Evolutionary conservation across 441 rosid species (phyloP).

Genomic region (Codiaeum variegatum): DNA sequence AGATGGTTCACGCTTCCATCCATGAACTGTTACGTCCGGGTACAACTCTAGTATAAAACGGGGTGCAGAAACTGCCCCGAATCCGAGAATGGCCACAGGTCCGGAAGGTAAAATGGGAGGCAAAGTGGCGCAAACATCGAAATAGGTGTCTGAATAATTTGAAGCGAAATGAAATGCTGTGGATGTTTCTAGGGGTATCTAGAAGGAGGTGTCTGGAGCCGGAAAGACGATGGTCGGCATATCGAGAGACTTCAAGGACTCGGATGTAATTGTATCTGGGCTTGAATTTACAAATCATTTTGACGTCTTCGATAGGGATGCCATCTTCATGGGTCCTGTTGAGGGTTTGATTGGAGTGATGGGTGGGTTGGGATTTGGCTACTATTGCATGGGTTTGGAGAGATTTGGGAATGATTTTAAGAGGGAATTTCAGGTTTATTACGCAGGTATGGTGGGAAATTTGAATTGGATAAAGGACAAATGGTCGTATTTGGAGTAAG

Average conservation of each 20-base stretch:
- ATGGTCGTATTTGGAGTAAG: slow-evolving; percentile 23
- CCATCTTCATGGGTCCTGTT: slow-evolving; percentile 46
- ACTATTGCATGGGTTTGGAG: slow-evolving; percentile 8
- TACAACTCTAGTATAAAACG: slow-evolving; percentile 68
- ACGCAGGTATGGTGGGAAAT: slow-evolving; percentile 18
- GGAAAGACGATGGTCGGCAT: slow-evolving; percentile 68
- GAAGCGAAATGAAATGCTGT: slow-evolving; percentile 71
- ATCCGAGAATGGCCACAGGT: slow-evolving; percentile 72
- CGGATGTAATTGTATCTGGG: slow-evolving; percentile 80
- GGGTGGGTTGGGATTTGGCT: slow-evolving; percentile 17
- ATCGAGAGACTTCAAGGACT: slow-evolving; percentile 67
- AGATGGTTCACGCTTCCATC: slow-evolving; percentile 86
- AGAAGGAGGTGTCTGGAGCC: slow-evolving; percentile 88
- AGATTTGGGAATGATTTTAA: neutral
- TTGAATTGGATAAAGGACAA: slow-evolving; percentile 21
- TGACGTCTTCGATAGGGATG: slow-evolving; percentile 63
- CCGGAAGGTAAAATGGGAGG: slow-evolving; percentile 74
- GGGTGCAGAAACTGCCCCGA: slow-evolving; percentile 83
- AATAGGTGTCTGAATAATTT: slow-evolving; percentile 59
- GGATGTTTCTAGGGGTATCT: slow-evolving; percentile 85
- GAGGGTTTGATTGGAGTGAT: neutral
- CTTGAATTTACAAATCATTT: slow-evolving; percentile 65
- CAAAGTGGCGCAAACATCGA: slow-evolving; percentile 74
- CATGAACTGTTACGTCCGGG: slow-evolving; percentile 54
- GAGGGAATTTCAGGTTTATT: slow-evolving; percentile 13